Evolutionary conservation across 2,329 filamentous ascomycete species (phyloP).

Genomic region (Trichoderma sp.): DNA sequence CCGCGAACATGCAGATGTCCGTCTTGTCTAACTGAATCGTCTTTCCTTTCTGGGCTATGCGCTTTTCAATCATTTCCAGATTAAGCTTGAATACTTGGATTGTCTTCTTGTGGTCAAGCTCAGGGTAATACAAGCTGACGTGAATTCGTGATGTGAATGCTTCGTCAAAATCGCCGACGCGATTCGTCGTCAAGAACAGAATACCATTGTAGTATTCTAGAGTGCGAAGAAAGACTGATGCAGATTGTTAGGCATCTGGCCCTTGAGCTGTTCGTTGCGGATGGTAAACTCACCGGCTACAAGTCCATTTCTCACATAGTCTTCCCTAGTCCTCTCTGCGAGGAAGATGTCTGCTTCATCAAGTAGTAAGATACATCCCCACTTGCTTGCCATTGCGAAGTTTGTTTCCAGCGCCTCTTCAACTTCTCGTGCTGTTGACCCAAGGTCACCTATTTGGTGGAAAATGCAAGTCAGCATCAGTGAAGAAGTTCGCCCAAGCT

Average conservation of each 20-base stretch:
- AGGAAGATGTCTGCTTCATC: constrained; percentile 33
- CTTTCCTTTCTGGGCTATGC: neutral
- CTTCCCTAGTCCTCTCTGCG: constrained; percentile 22
- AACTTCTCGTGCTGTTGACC: neutral
- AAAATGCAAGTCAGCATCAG: constrained; percentile 25
- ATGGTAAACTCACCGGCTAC: constrained; percentile 28
- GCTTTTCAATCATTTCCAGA: constrained; percentile 25
- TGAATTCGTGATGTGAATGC: constrained; percentile 39
- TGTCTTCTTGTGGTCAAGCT: neutral
- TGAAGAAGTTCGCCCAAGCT: neutral
- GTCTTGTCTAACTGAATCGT: neutral
- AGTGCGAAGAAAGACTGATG: constrained; percentile 35
- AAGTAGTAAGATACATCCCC: constrained; percentile 30
- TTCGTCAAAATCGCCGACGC: constrained; percentile 36
- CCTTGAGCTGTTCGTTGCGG: neutral
- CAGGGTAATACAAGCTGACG: constrained; percentile 32
- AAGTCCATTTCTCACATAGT: constrained; percentile 32
- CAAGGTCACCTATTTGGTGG: constrained; percentile 14
- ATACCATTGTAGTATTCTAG: constrained; percentile 39
- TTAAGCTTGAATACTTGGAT: constrained; percentile 21
- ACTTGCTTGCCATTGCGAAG: constrained; percentile 26
- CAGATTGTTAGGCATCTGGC: neutral
- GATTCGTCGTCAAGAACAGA: constrained; percentile 37
- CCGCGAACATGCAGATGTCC: neutral
- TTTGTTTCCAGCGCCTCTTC: constrained; percentile 36